Evolutionary conservation across 768 basidiomycete species (phyloP), one percentile per base, ranked within the genome.

Genomic region (Tylopilus subfusipes): DNA sequence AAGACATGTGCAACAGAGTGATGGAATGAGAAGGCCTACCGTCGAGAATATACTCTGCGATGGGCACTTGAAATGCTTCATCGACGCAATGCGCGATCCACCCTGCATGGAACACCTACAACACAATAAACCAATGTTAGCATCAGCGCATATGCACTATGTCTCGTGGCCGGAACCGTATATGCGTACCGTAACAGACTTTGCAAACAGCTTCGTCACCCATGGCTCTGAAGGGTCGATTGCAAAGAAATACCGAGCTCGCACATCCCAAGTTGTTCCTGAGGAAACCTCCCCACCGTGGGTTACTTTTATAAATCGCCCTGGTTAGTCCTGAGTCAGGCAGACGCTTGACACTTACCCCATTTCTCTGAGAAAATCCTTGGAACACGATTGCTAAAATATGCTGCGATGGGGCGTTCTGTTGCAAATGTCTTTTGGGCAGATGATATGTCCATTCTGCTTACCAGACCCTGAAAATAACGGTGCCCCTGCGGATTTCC

Each of bases 11-110:
- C 2, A 24, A 29, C 10, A 21, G 2, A 21, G 39, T 24, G 21
- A 50, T 12, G 38, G 39, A 22, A 39, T 45, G 42, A 49, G 39
- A 55, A 42, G 16, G 51, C 66, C 27, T 62, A 70, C 70, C 70
- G 19, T 70, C 69, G 24, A 70, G 67, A 30, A 70, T 54, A 42
- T 70, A 70, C 33, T 58, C 44, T 50, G 63, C 16, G n/a, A 72
- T 57, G 16, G 68, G 62, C 33, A 67, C 64, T 19, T 33, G 54
- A 42, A 70, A 72, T 0, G 49, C 55, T 31, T 60, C 49, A 9
- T 66, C 57, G 52, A 67, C 47, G 50, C 70, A 70, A 47, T 70
- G 66, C 27, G 46, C 33, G 44, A 70, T 70, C 69, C 69, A 70
- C 4, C 61, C 64, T 12, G 50, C 70, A 42, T 70, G 70, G 19